Percentiles rank a stretch among this genome's conserved stretches.
phyloP scores from a whole-genome alignment of 2,329 filamentous ascomycete genomes.

The Onygenales sp. region DNA sequence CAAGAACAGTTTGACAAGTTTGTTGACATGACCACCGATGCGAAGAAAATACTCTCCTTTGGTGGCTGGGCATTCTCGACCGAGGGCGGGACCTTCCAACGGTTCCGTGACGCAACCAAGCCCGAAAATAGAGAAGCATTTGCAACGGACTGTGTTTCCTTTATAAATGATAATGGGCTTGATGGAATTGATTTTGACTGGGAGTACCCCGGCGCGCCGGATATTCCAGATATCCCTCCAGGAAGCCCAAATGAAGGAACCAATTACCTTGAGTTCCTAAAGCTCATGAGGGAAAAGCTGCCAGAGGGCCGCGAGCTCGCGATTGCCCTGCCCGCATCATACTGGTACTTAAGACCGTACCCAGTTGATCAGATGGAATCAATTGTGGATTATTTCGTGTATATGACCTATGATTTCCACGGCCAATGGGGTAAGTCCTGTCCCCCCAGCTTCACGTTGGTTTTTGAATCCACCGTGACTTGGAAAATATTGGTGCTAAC shows the following conservation, averaged over 20 bases:
- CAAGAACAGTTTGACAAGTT: slow-evolving; percentile 5
- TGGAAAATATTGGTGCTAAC: slow-evolving; percentile 8
- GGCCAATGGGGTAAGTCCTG: slow-evolving; percentile 15
- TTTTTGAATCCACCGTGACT: not conserved
- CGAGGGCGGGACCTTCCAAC: slow-evolving; percentile 23
- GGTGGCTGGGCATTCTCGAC: slow-evolving; percentile 37
- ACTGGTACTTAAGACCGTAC: slow-evolving; percentile 22
- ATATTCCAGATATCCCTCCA: slow-evolving; percentile 26
- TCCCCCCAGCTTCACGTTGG: not conserved
- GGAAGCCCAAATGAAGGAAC: slow-evolving; percentile 18
- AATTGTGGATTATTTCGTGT: slow-evolving; percentile 24
- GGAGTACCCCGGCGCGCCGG: slow-evolving; percentile 29
- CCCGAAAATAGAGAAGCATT: slow-evolving; percentile 30
- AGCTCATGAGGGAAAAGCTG: slow-evolving; percentile 10
- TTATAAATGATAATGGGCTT: slow-evolving; percentile 30
- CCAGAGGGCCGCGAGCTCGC: slow-evolving; percentile 14
- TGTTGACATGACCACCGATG: not conserved
- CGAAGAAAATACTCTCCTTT: slow-evolving; percentile 32
- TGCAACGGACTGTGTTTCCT: slow-evolving; percentile 24
- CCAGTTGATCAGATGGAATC: slow-evolving; percentile 17
- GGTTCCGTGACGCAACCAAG: slow-evolving; percentile 27
- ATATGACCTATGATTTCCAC: slow-evolving; percentile 29
- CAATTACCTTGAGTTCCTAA: slow-evolving; percentile 25
- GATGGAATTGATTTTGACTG: slow-evolving; percentile 33
- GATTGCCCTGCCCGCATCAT: slow-evolving; percentile 20